Percentiles rank a stretch among this genome's conserved stretches.
Evolutionary conservation across 2,329 filamentous ascomycete species (phyloP).

Genomic region (Trichoderma aggressivum): DNA sequence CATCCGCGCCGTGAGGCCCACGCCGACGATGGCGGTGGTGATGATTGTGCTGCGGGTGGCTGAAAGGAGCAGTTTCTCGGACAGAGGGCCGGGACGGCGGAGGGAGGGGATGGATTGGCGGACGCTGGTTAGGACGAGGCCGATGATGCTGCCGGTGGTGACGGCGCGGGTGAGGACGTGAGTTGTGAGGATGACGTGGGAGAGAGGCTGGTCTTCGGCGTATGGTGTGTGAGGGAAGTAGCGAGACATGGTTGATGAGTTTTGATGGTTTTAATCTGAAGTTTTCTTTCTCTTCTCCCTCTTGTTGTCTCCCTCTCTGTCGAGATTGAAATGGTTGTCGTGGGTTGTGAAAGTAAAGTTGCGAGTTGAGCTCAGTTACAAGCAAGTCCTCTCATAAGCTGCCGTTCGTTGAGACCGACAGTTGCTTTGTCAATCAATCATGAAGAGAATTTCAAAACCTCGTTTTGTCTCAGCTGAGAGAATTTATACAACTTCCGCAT

Average conservation of each 20-base stretch:
- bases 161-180: slow-evolving; percentile 58
- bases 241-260: slow-evolving; percentile 46
- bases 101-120: slow-evolving; percentile 29
- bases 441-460: background rate
- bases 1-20: slow-evolving; percentile 50
- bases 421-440: background rate
- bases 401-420: background rate
- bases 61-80: slow-evolving; percentile 41
- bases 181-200: slow-evolving; percentile 52
- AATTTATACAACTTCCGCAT: background rate
- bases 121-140: slow-evolving; percentile 37
- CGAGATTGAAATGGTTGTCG: background rate
- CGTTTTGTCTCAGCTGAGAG: background rate
- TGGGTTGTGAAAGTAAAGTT: background rate
- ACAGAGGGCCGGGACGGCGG: slow-evolving; percentile 28
- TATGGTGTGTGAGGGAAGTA: slow-evolving; percentile 54
- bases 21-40: slow-evolving; percentile 42
- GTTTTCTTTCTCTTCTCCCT: background rate
- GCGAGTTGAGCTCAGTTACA: background rate
- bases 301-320: background rate
- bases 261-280: background rate
- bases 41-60: slow-evolving; percentile 45
- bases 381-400: background rate
- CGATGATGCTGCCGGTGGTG: slow-evolving; percentile 50
- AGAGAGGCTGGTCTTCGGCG: slow-evolving; percentile 60